Conservation (phyloP, 1,284 basidiomycete species). For the Laetiporus sulphureus region DNA sequence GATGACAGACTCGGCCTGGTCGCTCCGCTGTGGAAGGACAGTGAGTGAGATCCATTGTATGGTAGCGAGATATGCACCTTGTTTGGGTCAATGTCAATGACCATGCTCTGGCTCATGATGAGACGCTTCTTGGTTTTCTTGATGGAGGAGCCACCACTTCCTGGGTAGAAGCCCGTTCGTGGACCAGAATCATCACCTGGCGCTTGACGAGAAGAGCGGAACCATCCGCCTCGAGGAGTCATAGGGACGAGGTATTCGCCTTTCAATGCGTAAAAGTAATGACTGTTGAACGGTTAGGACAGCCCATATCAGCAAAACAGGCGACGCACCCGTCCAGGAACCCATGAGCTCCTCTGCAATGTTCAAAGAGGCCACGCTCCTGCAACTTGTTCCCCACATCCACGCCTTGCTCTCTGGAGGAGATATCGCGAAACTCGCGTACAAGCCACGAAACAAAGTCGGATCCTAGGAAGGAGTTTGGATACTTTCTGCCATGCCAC, state of each 20-base stretch:
- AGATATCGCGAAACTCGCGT: slow-evolving; percentile 80
- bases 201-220: slow-evolving; percentile 39
- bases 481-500: slow-evolving; percentile 67
- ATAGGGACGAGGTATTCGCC: slow-evolving; percentile 69
- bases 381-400: slow-evolving; percentile 73
- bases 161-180: slow-evolving; percentile 34
- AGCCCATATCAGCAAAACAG: slow-evolving; percentile 6
- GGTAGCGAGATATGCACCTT: slow-evolving; percentile 41
- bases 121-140: slow-evolving; percentile 54
- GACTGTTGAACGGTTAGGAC: slow-evolving; percentile 34
- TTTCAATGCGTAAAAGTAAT: slow-evolving; percentile 81
- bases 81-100: slow-evolving; percentile 80
- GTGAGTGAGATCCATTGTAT: neutral
- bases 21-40: slow-evolving; percentile 52
- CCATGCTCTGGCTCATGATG: slow-evolving; percentile 81
- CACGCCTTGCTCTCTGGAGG: slow-evolving; percentile 69
- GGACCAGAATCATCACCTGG: slow-evolving; percentile 25
- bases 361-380: slow-evolving; percentile 78
- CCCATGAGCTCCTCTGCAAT: slow-evolving; percentile 69
- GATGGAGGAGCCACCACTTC: slow-evolving; percentile 30
- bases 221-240: slow-evolving; percentile 62
- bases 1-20: slow-evolving; percentile 82
- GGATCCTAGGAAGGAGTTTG: slow-evolving; percentile 79
- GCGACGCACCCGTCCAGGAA: slow-evolving; percentile 76
- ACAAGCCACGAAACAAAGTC: slow-evolving; percentile 86